These are phyloP conservation scores for Triglochin maritima DNA, from an alignment of 106 monocot genomes.

Conservation along the genomic window DNA sequence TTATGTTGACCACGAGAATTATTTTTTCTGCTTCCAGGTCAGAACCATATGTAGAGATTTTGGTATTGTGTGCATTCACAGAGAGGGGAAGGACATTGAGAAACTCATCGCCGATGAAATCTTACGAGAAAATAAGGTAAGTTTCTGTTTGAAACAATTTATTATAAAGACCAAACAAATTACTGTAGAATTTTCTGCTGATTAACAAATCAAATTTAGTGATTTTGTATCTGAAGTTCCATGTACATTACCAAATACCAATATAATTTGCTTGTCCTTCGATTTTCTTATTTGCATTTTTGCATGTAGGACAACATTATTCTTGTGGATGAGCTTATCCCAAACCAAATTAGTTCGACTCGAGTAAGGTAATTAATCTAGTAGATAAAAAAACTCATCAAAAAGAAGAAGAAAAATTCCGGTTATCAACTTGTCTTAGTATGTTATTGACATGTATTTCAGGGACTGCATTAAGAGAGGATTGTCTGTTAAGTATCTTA, in stretches of 20 bases:
- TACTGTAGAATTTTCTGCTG: not conserved
- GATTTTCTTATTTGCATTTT: not conserved
- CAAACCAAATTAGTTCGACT: constrained; percentile 84
- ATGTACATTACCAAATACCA: not conserved
- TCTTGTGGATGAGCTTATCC: constrained; percentile 72
- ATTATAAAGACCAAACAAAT: not conserved
- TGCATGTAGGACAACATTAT: constrained; percentile 50
- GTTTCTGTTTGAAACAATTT: not conserved
- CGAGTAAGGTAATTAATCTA: constrained; percentile 53
- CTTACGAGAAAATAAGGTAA: constrained; percentile 65
- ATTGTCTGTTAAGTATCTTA: constrained; percentile 59
- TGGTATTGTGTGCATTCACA: constrained; percentile 59
- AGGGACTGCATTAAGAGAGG: constrained; percentile 66
- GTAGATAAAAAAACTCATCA: too few species aligned
- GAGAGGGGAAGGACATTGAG: constrained; percentile 69
- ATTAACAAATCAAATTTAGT: not conserved
- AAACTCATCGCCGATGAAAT: constrained; percentile 49
- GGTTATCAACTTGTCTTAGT: too few species aligned
- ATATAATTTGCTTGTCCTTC: not conserved
- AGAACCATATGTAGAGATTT: constrained; percentile 63
- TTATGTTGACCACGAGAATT: too few species aligned
- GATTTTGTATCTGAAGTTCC: not conserved
- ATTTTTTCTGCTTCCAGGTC: constrained; percentile 28
- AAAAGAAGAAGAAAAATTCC: too few species aligned
- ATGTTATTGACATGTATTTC: constrained; percentile 1